A percentile compares a stretch with the other conserved stretches of the same genome.
Evolutionary conservation across 805 yeast genomes (phyloP).

Genomic region (Zygosaccharomyces lentus): DNA sequence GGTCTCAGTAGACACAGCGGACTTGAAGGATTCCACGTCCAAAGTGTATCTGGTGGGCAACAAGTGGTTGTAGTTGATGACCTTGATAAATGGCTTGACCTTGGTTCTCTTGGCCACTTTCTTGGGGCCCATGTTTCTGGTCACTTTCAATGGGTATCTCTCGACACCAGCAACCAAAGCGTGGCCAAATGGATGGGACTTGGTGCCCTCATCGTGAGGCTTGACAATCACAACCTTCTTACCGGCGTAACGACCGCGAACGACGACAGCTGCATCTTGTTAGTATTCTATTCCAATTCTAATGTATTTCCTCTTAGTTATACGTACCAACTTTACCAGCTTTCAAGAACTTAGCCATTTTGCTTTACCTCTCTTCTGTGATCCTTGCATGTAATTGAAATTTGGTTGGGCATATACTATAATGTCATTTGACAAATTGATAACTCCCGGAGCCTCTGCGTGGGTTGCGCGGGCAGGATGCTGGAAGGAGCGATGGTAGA

Average conservation of each 20-base stretch:
- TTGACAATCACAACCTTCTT: constrained; percentile 98
- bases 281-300: constrained; percentile 20
- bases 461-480: not conserved
- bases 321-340: constrained; percentile 91
- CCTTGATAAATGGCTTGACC: constrained; percentile 99
- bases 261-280: constrained; percentile 77
- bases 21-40: constrained; percentile 93
- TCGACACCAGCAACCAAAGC: constrained; percentile 99
- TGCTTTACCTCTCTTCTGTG: constrained; percentile 16
- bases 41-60: constrained; percentile 99
- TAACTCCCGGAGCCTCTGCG: constrained; percentile 1
- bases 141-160: constrained; percentile 95
- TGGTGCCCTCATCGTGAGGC: constrained; percentile 98
- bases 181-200: constrained; percentile 97
- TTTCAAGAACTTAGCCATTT: constrained; percentile 98
- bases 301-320: constrained; percentile 6
- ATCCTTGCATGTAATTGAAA: constrained; percentile 2
- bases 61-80: constrained; percentile 98
- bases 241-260: constrained; percentile 99
- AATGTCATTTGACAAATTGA: constrained; percentile 7
- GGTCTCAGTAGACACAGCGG: constrained; percentile 87
- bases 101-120: constrained; percentile 94
- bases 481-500: not conserved
- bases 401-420: constrained; percentile 4
- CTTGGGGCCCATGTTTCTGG: constrained; percentile 93